Percentiles rank a stretch among this genome's conserved stretches.
These are phyloP conservation scores for Solanum ossicruentum DNA, from an alignment of 257 asterid genomes.

Conservation along the genomic window DNA sequence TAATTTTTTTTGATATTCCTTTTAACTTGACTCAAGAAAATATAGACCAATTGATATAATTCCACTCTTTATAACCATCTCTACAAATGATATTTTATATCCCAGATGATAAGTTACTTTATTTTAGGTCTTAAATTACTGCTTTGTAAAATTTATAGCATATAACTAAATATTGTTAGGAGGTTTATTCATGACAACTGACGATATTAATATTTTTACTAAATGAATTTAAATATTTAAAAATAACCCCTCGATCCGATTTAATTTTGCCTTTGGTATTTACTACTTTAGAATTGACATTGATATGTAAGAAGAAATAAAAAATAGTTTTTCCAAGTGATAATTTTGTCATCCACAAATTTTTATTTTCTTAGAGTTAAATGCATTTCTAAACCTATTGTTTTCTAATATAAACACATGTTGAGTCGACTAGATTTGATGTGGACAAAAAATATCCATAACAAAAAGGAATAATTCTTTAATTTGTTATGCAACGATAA, in stretches of 20 bases:
- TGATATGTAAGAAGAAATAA: no score
- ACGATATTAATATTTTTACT: no score
- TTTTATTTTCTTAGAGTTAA: no score
- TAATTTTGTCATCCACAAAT: no score
- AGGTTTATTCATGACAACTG: no score
- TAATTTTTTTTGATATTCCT: rapidly evolving
- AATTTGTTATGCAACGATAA: neutral
- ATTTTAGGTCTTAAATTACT: neutral
- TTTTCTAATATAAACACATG: no score
- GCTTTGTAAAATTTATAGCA: neutral
- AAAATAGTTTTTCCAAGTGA: no score
- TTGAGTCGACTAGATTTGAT: neutral
- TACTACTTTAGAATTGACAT: no score
- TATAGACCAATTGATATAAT: neutral
- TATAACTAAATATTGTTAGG: no score
- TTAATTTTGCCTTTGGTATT: no score
- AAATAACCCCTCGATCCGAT: no score
- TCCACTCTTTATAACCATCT: neutral
- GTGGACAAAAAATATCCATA: neutral
- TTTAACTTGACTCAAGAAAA: neutral
- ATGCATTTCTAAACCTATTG: no score
- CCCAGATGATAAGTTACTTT: neutral
- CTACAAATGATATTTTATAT: neutral
- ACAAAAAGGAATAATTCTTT: neutral
- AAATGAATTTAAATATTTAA: rapidly evolving